A percentile compares a stretch with the other conserved stretches of the same genome.
These are phyloP conservation scores for Geotrichum ghanense DNA, from an alignment of 805 yeast species.

Conservation along the genomic window DNA sequence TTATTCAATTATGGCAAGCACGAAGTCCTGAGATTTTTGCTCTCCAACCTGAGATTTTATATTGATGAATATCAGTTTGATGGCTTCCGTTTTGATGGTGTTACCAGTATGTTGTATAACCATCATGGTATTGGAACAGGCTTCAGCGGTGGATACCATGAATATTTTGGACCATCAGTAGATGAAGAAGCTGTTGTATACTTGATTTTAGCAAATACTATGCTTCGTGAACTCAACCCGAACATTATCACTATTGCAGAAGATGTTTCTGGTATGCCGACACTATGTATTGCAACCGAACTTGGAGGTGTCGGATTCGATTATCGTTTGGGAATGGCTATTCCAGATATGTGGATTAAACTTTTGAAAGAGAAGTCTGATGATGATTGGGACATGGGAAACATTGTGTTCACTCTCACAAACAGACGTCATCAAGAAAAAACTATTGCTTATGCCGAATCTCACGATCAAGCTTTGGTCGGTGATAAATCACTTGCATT, in stretches of 20 bases:
- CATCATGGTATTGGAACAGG: conserved; percentile 89
- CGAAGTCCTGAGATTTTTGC: conserved; percentile 78
- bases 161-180: conserved; percentile 70
- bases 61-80: conserved; percentile 79
- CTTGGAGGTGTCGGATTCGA: conserved; percentile 91
- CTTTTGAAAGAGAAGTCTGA: conserved; percentile 70
- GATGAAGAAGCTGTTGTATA: conserved; percentile 83
- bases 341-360: conserved; percentile 99
- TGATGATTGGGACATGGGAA: conserved; percentile 85
- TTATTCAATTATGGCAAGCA: conserved; percentile 84
- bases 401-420: conserved; percentile 68
- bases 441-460: conserved; percentile 86
- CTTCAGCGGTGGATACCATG: conserved; percentile 87
- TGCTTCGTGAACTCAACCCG: conserved; percentile 45
- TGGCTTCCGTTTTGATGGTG: conserved; percentile 96
- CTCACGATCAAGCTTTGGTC: conserved; percentile 95
- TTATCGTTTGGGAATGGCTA: conserved; percentile 90
- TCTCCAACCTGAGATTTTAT: conserved; percentile 75
- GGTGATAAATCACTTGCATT: conserved; percentile 95
- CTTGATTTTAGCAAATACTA: conserved; percentile 79
- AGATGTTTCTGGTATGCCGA: conserved; percentile 97
- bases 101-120: conserved; percentile 79
- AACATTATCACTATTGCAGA: conserved; percentile 78
- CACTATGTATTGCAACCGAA: conserved; percentile 63
- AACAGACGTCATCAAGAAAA: conserved; percentile 82